Conservation (phyloP, 116 monocot species). For the Posidonia oceanica region DNA sequence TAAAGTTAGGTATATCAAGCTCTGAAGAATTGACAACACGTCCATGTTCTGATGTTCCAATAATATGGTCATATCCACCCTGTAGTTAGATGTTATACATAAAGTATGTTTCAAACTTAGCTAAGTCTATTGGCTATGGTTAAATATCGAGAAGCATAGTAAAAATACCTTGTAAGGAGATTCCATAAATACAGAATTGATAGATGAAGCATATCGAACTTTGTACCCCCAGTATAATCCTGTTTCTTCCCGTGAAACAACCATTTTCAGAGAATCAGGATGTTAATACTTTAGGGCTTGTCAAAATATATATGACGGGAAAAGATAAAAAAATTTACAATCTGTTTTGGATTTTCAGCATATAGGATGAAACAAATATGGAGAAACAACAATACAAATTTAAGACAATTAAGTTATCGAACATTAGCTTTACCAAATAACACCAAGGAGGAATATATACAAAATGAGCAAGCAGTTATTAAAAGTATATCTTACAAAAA, state of each 20-base stretch:
- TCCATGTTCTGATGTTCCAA: constrained; percentile 99
- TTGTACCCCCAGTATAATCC: constrained; percentile 87
- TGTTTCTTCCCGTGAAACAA: constrained; percentile 58
- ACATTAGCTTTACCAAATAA: too few relatives aligned
- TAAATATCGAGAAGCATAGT: neutral
- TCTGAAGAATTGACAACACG: constrained; percentile 58
- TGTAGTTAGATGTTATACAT: constrained; percentile 13
- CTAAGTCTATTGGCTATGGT: neutral
- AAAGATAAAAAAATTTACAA: neutral
- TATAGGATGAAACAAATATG: neutral
- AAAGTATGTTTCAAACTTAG: neutral
- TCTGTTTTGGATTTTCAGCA: neutral
- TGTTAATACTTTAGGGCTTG: neutral
- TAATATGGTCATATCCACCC: constrained; percentile 83
- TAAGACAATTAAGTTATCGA: too few relatives aligned
- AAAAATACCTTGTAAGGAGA: constrained; percentile 57
- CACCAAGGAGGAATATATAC: too few relatives aligned
- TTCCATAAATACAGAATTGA: constrained; percentile 50
- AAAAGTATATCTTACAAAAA: too few relatives aligned
- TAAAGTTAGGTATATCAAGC: constrained; percentile 56
- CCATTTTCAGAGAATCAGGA: constrained; percentile 42
- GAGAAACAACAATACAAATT: too few relatives aligned
- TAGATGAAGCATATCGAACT: constrained; percentile 79
- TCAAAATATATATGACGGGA: neutral
- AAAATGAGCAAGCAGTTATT: too few relatives aligned